Conservation (phyloP, 805 yeast genomes). For the Candida germanica region DNA sequence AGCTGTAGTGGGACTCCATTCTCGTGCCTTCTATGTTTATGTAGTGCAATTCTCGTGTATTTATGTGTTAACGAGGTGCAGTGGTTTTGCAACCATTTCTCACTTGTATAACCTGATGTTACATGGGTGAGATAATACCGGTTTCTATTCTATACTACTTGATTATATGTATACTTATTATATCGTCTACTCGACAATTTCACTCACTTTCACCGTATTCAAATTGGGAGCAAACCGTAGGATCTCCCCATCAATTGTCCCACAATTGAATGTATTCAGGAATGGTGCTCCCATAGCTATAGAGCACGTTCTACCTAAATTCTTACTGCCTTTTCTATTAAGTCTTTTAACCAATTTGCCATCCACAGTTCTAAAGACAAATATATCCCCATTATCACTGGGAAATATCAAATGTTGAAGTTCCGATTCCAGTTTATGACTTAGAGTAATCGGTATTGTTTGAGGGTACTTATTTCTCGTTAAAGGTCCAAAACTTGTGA, state of each 20-base stretch:
- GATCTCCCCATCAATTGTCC: conserved; percentile 67
- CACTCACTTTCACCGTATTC: conserved; percentile 1
- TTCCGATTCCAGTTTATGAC: conserved; percentile 51
- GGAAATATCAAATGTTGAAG: conserved; percentile 64
- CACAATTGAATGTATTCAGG: conserved; percentile 50
- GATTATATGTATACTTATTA: no score
- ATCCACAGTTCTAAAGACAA: conserved; percentile 54
- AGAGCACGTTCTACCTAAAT: conserved; percentile 47
- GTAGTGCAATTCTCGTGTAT: no score
- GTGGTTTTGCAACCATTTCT: no score
- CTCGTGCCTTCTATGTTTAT: no score
- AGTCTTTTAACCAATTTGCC: conserved; percentile 63
- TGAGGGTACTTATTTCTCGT: conserved; percentile 59
- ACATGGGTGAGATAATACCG: no score
- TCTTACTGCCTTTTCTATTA: conserved; percentile 40
- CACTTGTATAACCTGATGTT: no score
- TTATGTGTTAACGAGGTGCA: no score
- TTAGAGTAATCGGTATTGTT: conserved; percentile 49
- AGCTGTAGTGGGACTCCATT: no score
- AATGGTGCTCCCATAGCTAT: conserved; percentile 48
- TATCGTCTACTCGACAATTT: conserved; percentile 1
- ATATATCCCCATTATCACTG: conserved; percentile 70
- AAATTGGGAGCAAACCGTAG: conserved; percentile 47
- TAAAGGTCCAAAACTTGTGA: conserved; percentile 74
- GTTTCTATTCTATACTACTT: no score